Conservation (phyloP, 768 basidiomycete species). For the Suillus occidentalis region DNA sequence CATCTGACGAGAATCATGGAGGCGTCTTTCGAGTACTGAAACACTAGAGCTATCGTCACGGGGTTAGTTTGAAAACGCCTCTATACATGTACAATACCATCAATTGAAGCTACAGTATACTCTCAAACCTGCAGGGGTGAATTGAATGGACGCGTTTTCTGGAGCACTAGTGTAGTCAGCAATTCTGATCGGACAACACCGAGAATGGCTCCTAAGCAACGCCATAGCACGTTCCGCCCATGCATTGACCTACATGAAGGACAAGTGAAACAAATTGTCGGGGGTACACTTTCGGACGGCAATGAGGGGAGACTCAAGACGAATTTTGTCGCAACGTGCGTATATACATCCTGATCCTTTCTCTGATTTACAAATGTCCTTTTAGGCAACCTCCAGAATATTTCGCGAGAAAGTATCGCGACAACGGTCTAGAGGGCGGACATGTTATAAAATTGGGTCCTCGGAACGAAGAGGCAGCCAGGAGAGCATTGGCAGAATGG, state of each 20-base stretch:
- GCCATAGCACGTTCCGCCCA: constrained; percentile 69
- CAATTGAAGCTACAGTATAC: neutral
- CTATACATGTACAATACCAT: constrained; percentile 1
- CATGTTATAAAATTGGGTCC: constrained; percentile 97
- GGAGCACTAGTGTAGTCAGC: neutral
- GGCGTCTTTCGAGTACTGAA: constrained; percentile 73
- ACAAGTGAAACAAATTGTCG: constrained; percentile 97
- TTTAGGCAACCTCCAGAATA: constrained; percentile 72
- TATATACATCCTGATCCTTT: constrained; percentile 13
- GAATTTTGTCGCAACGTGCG: constrained; percentile 89
- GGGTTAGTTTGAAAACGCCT: constrained; percentile 5
- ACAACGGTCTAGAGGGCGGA: constrained; percentile 72
- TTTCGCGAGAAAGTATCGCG: constrained; percentile 77
- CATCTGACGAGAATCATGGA: constrained; percentile 83
- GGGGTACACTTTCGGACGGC: constrained; percentile 81
- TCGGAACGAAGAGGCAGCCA: constrained; percentile 87
- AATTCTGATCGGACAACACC: constrained; percentile 3
- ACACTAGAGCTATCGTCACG: neutral
- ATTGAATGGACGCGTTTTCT: neutral
- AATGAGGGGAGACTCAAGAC: constrained; percentile 65
- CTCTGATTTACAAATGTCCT: constrained; percentile 4
- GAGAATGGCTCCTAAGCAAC: constrained; percentile 23
- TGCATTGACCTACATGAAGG: constrained; percentile 98
- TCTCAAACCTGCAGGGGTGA: neutral
- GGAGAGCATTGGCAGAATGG: constrained; percentile 82